phyloP scores from a whole-genome alignment of 192 early-diverging fungal species.

The Gryganskiella cystojenkinii region DNA sequence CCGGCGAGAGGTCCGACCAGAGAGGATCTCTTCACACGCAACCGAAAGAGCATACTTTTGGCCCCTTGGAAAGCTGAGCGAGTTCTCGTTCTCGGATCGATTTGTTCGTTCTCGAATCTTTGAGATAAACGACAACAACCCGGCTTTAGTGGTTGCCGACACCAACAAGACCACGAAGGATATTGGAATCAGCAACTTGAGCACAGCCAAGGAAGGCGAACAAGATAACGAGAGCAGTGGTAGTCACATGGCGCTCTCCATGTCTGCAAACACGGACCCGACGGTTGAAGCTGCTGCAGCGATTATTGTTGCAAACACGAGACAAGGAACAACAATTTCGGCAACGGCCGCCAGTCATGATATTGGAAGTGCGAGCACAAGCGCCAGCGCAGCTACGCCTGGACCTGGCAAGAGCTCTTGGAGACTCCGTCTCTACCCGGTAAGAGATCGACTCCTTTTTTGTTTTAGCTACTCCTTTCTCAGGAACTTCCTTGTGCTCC shows the following conservation, averaged over 20 bases:
- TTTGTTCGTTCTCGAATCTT: conserved; percentile 49
- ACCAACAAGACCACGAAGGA: no score
- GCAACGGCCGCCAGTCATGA: no score
- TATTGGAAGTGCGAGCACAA: no score
- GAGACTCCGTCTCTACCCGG: conserved; percentile 48
- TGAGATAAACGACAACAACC: conserved; percentile 15
- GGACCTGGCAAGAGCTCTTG: conserved; percentile 15
- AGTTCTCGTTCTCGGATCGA: conserved; percentile 49
- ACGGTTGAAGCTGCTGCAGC: not conserved
- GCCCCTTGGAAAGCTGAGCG: conserved; percentile 47
- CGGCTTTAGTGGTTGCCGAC: not conserved
- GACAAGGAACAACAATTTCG: not conserved
- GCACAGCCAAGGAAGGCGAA: no score
- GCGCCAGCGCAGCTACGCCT: not conserved
- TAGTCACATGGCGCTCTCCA: not conserved
- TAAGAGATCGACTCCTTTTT: conserved; percentile 6
- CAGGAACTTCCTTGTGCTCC: no score
- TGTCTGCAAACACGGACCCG: not conserved
- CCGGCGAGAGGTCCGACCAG: conserved; percentile 20
- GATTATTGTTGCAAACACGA: not conserved
- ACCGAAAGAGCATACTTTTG: conserved; percentile 40
- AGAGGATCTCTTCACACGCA: conserved; percentile 15
- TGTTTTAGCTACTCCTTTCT: not conserved
- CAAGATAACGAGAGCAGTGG: no score
- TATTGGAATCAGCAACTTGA: no score